phyloP scores from a whole-genome alignment of 805 yeast species.

The Pichia sporocuriosa region DNA sequence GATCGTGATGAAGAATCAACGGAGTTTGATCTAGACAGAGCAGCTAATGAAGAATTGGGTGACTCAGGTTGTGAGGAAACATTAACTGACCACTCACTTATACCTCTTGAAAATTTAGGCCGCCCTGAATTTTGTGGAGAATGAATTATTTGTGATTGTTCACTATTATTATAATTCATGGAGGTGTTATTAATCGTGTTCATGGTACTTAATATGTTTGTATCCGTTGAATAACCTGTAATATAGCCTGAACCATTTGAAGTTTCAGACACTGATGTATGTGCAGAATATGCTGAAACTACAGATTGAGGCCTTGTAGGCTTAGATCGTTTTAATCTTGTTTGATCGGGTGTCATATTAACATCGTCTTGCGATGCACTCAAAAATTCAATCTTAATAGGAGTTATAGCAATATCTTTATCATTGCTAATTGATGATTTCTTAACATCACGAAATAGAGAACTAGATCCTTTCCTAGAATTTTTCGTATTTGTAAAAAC shows the following conservation, averaged over 20 bases:
- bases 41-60: conserved; percentile 29
- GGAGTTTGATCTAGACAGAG: conserved; percentile 30
- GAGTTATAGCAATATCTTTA: not conserved
- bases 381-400: not conserved
- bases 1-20: conserved; percentile 30
- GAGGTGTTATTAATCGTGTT: not conserved
- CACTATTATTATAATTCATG: not conserved
- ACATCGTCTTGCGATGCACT: not conserved
- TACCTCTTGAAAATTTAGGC: conserved; percentile 25
- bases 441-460: too few species aligned
- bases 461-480: not conserved
- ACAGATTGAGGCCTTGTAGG: conserved; percentile 43
- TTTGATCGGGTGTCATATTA: conserved; percentile 6
- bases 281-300: conserved; percentile 42
- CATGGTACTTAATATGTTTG: conserved; percentile 1
- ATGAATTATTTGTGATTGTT: not conserved
- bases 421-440: too few species aligned
- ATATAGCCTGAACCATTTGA: conserved; percentile 38
- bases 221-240: conserved; percentile 33
- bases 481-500: not conserved
- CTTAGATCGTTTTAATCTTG: conserved; percentile 16
- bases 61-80: conserved; percentile 26
- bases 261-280: conserved; percentile 46
- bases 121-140: conserved; percentile 12
- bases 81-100: conserved; percentile 29